Base-by-base conservation (phyloP, 2,329 filamentous ascomycete genomes). In the Calonectria hongkongensis region DNA sequence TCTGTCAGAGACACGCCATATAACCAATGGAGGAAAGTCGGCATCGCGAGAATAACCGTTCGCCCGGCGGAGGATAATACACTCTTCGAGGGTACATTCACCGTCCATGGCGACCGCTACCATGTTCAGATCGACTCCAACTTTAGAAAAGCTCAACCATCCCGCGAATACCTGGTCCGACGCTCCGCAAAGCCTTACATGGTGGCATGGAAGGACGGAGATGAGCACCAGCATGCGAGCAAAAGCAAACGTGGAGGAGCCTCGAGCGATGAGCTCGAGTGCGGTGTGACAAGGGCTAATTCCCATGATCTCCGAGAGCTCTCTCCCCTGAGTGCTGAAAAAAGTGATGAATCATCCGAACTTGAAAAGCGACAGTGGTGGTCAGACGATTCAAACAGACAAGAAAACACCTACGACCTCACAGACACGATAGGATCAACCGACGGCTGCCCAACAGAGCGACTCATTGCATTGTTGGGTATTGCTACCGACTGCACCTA, bases 401-500 rank as follows among this genome's bases (percentile, higher is more conserved):
- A 74, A 70, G 2, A 62, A 72, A 13, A 64, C n/a, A 60, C 60
- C 25, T 62, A 63, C 0, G 62, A 78, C 8, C 72, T 74, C 0
- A 62, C 27, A 4, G 56, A 75, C 3, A 63, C 68, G 15, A 95
- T 98, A 79, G 95, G 95, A 43, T 92, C 89, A 68, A 94, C 93
- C 0, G 81, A 85, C 6, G 96, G 96, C 62, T 98, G 95, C 80
- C 95, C 95, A 8, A 91, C 88, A 1, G 94, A 94, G 5, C 90
- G 94, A 73, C 94, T 93, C 82, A 94, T 98, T 36, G 95, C 96
- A 0, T 87, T 98, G 50, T 90, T 98, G n/a, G 96, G 96, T n/a
- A 90, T 98, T 27, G 95, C 95, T 5, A 95, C 94, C 0, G 95
- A 98, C 82, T 98, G 95, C 85, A 93, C 91, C 7, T 98, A 98